Conservation (phyloP, 176 grass and related monocot genomes). For the Phoenix dactylifera region DNA sequence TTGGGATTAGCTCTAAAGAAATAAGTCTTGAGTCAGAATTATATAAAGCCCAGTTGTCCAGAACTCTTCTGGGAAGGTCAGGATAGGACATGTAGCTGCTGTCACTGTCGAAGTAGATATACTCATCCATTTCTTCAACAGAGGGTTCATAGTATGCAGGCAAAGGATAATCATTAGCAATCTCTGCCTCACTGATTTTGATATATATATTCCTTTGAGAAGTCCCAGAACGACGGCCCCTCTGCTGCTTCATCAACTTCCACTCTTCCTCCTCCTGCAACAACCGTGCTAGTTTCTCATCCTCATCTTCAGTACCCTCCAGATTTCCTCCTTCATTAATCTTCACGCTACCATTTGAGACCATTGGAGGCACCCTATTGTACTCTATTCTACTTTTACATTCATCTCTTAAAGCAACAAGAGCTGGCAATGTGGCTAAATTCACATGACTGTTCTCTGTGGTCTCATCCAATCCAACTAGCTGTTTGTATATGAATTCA, state of each 20-base stretch:
- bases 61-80: conserved; percentile 81
- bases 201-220: conserved; percentile 88
- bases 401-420: conserved; percentile 80
- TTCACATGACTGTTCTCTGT: conserved; percentile 44
- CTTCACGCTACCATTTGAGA: conserved; percentile 64
- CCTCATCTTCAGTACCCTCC: conserved; percentile 50
- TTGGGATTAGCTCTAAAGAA: conserved; percentile 86
- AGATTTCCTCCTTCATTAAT: conserved; percentile 47
- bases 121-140: conserved; percentile 95
- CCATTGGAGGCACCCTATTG: conserved; percentile 24
- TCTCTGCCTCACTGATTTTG: conserved; percentile 96
- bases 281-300: conserved; percentile 79
- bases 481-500: conserved; percentile 83
- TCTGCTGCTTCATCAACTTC: conserved; percentile 90
- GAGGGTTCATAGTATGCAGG: conserved; percentile 91
- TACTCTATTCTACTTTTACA: conserved; percentile 64
- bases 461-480: conserved; percentile 71
- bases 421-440: conserved; percentile 53
- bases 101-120: conserved; percentile 72
- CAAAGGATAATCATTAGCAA: conserved; percentile 92
- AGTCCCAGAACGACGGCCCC: conserved; percentile 31
- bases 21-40: conserved; percentile 94
- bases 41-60: conserved; percentile 92
- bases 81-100: conserved; percentile 44
- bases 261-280: conserved; percentile 96